Percentiles rank a stretch among this genome's conserved stretches.
phyloP scores from a whole-genome alignment of 2,329 filamentous ascomycete species.

The Madurella mycetomatis region DNA sequence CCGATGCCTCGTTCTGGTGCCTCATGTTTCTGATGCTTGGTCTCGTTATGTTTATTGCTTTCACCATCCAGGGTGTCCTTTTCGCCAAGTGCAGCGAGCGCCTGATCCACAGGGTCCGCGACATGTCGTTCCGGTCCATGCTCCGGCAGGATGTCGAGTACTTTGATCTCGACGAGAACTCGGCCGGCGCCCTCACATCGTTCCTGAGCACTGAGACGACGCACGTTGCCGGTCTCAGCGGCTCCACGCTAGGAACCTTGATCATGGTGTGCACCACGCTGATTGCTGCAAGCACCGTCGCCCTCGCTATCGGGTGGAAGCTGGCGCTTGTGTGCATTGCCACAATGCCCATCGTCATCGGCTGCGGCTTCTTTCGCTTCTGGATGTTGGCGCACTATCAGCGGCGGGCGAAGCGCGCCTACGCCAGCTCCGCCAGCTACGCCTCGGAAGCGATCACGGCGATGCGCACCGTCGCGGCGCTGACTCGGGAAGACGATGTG shows the following conservation, averaged over 20 bases:
- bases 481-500: slow-evolving; percentile 84
- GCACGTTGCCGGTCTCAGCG: slow-evolving; percentile 81
- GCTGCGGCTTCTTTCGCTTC: slow-evolving; percentile 51
- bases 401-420: slow-evolving; percentile 71
- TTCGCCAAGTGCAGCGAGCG: slow-evolving; percentile 86
- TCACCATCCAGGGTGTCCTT: slow-evolving; percentile 62
- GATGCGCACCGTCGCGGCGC: slow-evolving; percentile 86
- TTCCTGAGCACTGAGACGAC: slow-evolving; percentile 89
- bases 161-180: slow-evolving; percentile 87
- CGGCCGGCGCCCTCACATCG: slow-evolving; percentile 79
- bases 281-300: slow-evolving; percentile 59
- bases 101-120: slow-evolving; percentile 76
- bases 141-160: slow-evolving; percentile 89
- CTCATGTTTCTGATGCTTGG: slow-evolving; percentile 86
- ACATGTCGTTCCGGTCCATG: slow-evolving; percentile 78
- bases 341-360: slow-evolving; percentile 37
- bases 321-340: slow-evolving; percentile 40
- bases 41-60: slow-evolving; percentile 66
- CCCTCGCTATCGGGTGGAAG: slow-evolving; percentile 41
- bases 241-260: slow-evolving; percentile 81
- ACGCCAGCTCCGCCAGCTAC: slow-evolving; percentile 76
- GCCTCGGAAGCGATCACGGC: slow-evolving; percentile 92
- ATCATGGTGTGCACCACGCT: slow-evolving; percentile 77
- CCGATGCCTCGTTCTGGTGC: slow-evolving; percentile 78
- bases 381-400: slow-evolving; percentile 67